A percentile compares a stretch with the other conserved stretches of the same genome.
phyloP scores from a whole-genome alignment of 768 basidiomycete genomes.

The Hortiboletus campestris region DNA sequence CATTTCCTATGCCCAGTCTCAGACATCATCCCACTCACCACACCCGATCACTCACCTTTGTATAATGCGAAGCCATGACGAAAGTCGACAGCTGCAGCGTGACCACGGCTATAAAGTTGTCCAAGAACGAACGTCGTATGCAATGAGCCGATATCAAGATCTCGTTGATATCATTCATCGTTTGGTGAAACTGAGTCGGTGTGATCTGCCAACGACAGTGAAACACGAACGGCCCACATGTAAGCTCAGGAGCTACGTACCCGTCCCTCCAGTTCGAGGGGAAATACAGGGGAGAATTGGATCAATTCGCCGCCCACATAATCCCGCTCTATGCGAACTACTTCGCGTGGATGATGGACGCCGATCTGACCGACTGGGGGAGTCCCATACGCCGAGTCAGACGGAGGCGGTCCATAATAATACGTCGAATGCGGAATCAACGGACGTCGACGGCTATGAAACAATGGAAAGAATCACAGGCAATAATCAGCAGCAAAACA shows the following conservation, averaged over 20 bases:
- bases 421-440: constrained; percentile 78
- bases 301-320: constrained; percentile 87
- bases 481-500: not conserved
- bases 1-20: constrained; percentile 63
- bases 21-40: constrained; percentile 5
- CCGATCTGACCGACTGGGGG: constrained; percentile 83
- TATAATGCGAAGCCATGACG: constrained; percentile 73
- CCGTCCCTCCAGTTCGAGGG: constrained; percentile 89
- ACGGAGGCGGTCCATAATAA: constrained; percentile 77
- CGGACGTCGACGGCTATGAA: constrained; percentile 36
- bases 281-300: constrained; percentile 88
- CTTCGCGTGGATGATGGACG: constrained; percentile 85
- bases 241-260: constrained; percentile 45
- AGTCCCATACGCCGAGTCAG: constrained; percentile 79
- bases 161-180: constrained; percentile 89
- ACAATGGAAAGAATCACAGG: constrained; percentile 26
- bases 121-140: constrained; percentile 63
- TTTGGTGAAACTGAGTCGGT: constrained; percentile 85
- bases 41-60: constrained; percentile 52
- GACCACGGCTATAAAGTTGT: constrained; percentile 76
- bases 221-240: not conserved
- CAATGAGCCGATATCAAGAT: constrained; percentile 85
- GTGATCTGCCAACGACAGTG: constrained; percentile 58
- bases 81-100: constrained; percentile 78
- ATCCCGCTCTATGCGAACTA: constrained; percentile 89